phyloP scores from a whole-genome alignment of 2,329 filamentous ascomycete species.

The Zasmidium cellare region DNA sequence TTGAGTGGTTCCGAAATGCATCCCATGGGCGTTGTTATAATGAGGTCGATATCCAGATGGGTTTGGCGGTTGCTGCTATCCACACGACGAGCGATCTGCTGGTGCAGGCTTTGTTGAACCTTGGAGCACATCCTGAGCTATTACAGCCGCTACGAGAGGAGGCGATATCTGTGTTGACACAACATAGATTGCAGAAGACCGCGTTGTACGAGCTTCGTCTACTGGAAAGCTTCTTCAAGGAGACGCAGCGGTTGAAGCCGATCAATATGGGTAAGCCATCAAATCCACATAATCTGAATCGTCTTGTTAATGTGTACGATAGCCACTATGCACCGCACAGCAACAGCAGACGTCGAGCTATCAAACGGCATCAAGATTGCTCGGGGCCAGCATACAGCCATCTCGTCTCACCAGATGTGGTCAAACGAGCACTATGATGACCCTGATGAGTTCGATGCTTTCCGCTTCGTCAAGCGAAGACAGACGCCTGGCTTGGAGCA shows the following conservation, averaged over 20 bases:
- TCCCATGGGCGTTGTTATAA: conserved; percentile 19
- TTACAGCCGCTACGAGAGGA: conserved; percentile 19
- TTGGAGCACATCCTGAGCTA: conserved; percentile 27
- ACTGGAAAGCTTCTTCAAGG: conserved; percentile 38
- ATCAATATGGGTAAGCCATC: conserved; percentile 10
- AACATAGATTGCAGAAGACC: conserved; percentile 32
- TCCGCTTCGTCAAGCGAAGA: conserved; percentile 24
- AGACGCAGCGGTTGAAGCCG: conserved; percentile 31
- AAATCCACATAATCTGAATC: no score
- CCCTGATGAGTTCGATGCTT: conserved; percentile 26
- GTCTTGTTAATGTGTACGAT: background rate
- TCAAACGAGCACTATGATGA: conserved; percentile 19
- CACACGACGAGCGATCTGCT: conserved; percentile 32
- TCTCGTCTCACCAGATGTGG: conserved; percentile 17
- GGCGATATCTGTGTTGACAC: conserved; percentile 24
- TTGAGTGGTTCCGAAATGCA: conserved; percentile 30
- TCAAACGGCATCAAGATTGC: conserved; percentile 29
- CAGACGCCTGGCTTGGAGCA: conserved; percentile 22
- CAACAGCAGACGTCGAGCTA: conserved; percentile 25
- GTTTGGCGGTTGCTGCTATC: conserved; percentile 27
- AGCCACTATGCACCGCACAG: conserved; percentile 29
- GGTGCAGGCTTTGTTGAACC: conserved; percentile 25
- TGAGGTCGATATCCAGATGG: conserved; percentile 23
- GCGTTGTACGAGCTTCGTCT: conserved; percentile 32
- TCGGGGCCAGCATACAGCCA: conserved; percentile 20